Percentiles rank a stretch among this genome's conserved stretches.
Conservation (phyloP, 2,329 filamentous ascomycete species). For the Helminthosporium solani region DNA sequence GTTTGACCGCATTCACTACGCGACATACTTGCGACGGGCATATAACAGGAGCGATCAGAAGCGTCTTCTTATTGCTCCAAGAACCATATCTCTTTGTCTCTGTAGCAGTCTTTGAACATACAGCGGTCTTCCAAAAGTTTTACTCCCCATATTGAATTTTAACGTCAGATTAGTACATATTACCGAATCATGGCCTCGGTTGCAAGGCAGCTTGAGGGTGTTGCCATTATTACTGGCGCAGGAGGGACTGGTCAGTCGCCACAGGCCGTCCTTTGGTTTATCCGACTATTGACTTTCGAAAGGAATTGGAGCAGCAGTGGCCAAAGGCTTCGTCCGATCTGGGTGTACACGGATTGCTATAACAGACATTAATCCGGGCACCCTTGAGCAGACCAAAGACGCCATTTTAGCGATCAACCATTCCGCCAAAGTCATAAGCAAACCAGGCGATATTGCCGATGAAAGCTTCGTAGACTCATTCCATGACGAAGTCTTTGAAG, state of each 20-base stretch:
- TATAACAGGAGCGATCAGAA: too few species aligned
- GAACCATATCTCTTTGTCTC: too few species aligned
- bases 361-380: constrained; percentile 52
- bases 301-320: constrained; percentile 60
- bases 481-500: constrained; percentile 35
- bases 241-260: constrained; percentile 34
- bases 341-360: constrained; percentile 57
- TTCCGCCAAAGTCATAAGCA: constrained; percentile 34
- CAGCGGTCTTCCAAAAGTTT: too few species aligned
- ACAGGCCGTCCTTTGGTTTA: neutral
- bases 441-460: constrained; percentile 53
- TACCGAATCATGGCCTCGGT: constrained; percentile 13
- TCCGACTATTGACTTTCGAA: constrained; percentile 2
- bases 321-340: constrained; percentile 50
- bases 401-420: constrained; percentile 21
- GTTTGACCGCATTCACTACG: too few species aligned
- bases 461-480: constrained; percentile 49
- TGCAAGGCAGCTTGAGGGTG: constrained; percentile 24
- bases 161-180: too few species aligned
- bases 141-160: too few species aligned
- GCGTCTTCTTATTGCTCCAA: too few species aligned
- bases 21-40: too few species aligned
- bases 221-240: constrained; percentile 38
- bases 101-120: too few species aligned
- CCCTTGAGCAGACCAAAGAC: constrained; percentile 39